These are phyloP conservation scores for Saccharomyces hybrid DNA, from an alignment of 1,139 yeast species.

Conservation along the genomic window DNA sequence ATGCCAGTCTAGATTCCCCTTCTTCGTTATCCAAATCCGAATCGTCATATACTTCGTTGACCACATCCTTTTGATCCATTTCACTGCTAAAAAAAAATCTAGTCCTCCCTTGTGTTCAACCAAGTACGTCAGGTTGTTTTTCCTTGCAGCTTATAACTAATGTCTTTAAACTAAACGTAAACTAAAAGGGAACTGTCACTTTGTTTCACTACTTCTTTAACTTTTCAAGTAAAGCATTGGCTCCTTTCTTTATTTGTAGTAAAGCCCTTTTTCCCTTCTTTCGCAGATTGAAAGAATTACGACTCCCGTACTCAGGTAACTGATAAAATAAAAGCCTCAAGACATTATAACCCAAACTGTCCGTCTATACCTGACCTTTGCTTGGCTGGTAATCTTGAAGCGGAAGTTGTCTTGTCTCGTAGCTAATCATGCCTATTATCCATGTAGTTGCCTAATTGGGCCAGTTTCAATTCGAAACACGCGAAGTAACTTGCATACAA, in stretches of 20 bases:
- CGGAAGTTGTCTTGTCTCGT: not conserved
- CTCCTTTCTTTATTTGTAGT: not conserved
- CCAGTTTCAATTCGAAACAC: not conserved
- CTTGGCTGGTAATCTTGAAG: not conserved
- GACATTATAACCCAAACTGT: not conserved
- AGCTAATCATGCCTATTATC: not conserved
- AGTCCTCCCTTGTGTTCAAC: not conserved
- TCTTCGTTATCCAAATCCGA: slow-evolving; percentile 8
- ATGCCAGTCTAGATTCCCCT: slow-evolving; percentile 7
- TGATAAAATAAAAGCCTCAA: not conserved
- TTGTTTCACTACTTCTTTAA: not conserved
- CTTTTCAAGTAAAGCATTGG: not conserved
- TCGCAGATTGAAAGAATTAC: not conserved
- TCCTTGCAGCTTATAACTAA: not conserved
- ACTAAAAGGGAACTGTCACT: not conserved
- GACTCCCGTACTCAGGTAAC: not conserved
- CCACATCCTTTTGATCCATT: not conserved
- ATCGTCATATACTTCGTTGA: slow-evolving; percentile 9
- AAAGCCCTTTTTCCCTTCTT: not conserved
- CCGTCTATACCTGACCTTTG: not conserved
- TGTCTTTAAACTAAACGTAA: not conserved
- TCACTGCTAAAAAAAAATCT: not conserved
- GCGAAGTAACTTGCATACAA: slow-evolving; percentile 1
- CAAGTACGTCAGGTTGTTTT: not conserved
- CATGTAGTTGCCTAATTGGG: not conserved